Evolutionary conservation across 2,329 filamentous ascomycete genomes (phyloP), one percentile per base, ranked within the genome.

Genomic region (Paecilomyces sp.): DNA sequence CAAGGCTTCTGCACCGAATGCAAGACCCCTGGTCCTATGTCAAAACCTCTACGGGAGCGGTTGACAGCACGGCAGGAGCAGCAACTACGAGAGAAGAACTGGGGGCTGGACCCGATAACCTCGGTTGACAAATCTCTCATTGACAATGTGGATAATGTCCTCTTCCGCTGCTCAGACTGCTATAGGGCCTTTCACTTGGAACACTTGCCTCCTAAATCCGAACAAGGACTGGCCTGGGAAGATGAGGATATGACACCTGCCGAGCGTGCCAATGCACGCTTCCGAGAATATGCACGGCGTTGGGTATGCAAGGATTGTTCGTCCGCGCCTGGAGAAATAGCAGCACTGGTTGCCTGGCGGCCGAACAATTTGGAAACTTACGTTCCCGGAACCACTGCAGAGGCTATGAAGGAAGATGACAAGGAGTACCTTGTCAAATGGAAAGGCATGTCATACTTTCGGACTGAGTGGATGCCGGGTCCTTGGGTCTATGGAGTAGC

Each of bases 361-460:
- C 91, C 91, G 0, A 72, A 79, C 0, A 78, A 89, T 65, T 77
- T 83, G 25, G 79, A 85, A 12, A 76, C 74, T 1, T 87, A 88
- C 65, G 73, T 76, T 13, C 70, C 79, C 3, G 84, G 82, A 1
- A 78, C 81, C 57, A 76, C 78, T 1, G 80, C 81, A 55, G 76
- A 85, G 30, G 76, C 83, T 57, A 76, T 90, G n/a, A 74, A 77
- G 11, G 88, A 94, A 68, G 88, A 91, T 58, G 81, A 89, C n/a
- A 92, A 92, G 64, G 91, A 97, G 66, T 99, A 97, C 68, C 83
- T 99, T 2, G 78, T 99, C 66, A 96, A 94, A 71, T 97, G 92
- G 91, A 86, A 89, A 53, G 80, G 81, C 0, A 82, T 85, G 59
- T 96, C 93, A 0, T 95, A 97, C 68, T 88, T 87, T 63, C 88